Evolutionary conservation across 371 early-diverging fungal genomes (phyloP).

Genomic region (Synchytrium microbalum): DNA sequence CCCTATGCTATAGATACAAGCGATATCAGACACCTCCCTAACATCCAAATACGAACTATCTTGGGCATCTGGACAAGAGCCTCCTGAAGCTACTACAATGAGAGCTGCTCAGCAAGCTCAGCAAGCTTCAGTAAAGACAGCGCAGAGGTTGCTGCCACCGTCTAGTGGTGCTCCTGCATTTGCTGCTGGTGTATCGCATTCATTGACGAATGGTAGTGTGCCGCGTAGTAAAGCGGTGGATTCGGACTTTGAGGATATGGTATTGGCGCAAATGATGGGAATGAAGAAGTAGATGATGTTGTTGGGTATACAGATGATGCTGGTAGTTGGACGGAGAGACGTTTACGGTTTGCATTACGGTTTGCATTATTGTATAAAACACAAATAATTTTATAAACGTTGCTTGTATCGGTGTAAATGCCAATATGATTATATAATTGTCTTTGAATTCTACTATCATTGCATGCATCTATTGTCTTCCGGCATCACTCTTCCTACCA

Average conservation of each 20-base stretch:
- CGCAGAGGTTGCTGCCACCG: not conserved
- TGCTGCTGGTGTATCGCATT: not conserved
- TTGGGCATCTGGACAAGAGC: not conserved
- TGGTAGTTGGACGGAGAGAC: too few species aligned
- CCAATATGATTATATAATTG: too few species aligned
- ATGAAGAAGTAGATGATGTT: not conserved
- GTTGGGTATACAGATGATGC: too few species aligned
- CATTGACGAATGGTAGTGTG: not conserved
- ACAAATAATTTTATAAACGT: not conserved
- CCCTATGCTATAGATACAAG: not conserved
- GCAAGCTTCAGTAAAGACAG: not conserved
- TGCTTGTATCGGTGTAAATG: not conserved
- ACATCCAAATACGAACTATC: not conserved
- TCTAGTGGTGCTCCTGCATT: not conserved
- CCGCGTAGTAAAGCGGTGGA: not conserved
- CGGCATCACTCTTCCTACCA: not conserved
- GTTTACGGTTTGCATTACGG: not conserved
- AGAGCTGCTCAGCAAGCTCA: not conserved
- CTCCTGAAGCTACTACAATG: not conserved
- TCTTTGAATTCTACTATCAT: too few species aligned
- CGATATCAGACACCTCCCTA: not conserved
- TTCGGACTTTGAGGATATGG: not conserved
- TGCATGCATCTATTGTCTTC: too few species aligned
- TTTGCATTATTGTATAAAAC: not conserved
- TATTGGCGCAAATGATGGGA: not conserved